Evolutionary conservation across 2,329 filamentous ascomycete genomes (phyloP), one percentile per base, ranked within the genome.

Genomic region (Emericellopsis cladophorae): DNA sequence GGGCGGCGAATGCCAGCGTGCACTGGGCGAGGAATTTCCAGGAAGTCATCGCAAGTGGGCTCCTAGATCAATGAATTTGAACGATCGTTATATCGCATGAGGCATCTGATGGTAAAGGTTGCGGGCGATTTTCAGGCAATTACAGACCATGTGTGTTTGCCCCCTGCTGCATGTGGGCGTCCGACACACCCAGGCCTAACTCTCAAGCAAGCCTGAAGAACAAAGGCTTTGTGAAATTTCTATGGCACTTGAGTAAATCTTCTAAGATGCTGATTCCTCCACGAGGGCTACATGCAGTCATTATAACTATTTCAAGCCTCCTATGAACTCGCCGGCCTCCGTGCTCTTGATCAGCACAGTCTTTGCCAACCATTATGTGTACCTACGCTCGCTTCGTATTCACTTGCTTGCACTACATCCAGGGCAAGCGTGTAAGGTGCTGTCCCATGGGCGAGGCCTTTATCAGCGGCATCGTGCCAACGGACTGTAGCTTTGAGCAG

Each of bases 1-100:
- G 5, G 42, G 31, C 2, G 12, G 33, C n/a, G 9, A 22, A 26
- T 7, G 41, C 44, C 3, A 50, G 41, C 29, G 40, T 68, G 24
- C 54, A 49, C 7, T 70, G 67, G 67, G 67, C 66, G 7, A 57
- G 55, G 22, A 52, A 68, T 48, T 70, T 68, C 46, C 43, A 47
- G 1, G 66, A 72, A 45, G 56, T 71, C 24, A 38, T 65, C 31
- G 45, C 53, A 10, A 59, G 53, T 35, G 48, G 48, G 11, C 37
- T 57, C 7, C 40, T 62, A 6, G n/a, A 40, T 14, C 32, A 10
- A 35, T 9, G n/a, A 35, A 15, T 4, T 15, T 10, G 32, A 35
- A 14, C 3, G 6, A 29, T 9, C 9, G 6, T 29, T 7, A 29
- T 12, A 29, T 29, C 7, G 26, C n/a, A n/a, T n/a, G n/a, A n/a